Percentiles rank a stretch among this genome's conserved stretches.
These are phyloP conservation scores for Acrodontium crateriforme DNA, from an alignment of 2,329 filamentous ascomycete species.

Conservation along the genomic window DNA sequence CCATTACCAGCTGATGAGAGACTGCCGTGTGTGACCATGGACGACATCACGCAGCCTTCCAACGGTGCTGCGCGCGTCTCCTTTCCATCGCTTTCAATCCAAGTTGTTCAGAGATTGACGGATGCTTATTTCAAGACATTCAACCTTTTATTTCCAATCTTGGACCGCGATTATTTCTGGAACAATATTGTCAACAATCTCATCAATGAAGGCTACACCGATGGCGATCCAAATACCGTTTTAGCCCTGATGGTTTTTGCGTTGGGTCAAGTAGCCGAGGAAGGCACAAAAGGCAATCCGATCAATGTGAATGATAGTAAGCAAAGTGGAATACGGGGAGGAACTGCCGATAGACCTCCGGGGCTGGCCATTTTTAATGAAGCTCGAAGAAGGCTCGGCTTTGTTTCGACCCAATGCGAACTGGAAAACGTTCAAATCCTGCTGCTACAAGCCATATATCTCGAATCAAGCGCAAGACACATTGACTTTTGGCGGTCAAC, in stretches of 20 bases:
- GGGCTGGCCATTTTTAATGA: conserved; percentile 49
- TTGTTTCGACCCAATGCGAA: conserved; percentile 40
- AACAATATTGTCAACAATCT: conserved; percentile 34
- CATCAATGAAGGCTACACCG: conserved; percentile 35
- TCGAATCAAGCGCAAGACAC: conserved; percentile 12
- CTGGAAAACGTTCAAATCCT: conserved; percentile 47
- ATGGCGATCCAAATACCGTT: conserved; percentile 35
- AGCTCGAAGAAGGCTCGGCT: conserved; percentile 45
- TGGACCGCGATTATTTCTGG: conserved; percentile 43
- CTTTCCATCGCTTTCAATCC: conserved; percentile 30
- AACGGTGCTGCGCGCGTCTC: conserved; percentile 12
- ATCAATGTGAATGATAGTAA: conserved; percentile 32
- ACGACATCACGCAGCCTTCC: conserved; percentile 3
- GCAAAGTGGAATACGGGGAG: conserved; percentile 40
- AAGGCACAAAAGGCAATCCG: conserved; percentile 35
- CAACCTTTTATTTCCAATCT: conserved; percentile 44
- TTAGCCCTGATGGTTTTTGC: conserved; percentile 45
- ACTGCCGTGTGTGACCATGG: conserved; percentile 13
- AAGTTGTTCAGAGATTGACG: conserved; percentile 37
- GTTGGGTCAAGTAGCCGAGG: conserved; percentile 44
- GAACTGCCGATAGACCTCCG: conserved; percentile 36
- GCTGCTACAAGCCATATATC: conserved; percentile 35
- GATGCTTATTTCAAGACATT: conserved; percentile 47
- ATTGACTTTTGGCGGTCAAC: conserved; percentile 49
- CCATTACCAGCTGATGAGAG: conserved; percentile 16